Evolutionary conservation across 2,329 filamentous ascomycete genomes (phyloP), one percentile per base, ranked within the genome.

Genomic region (Aspergillus texensis): DNA sequence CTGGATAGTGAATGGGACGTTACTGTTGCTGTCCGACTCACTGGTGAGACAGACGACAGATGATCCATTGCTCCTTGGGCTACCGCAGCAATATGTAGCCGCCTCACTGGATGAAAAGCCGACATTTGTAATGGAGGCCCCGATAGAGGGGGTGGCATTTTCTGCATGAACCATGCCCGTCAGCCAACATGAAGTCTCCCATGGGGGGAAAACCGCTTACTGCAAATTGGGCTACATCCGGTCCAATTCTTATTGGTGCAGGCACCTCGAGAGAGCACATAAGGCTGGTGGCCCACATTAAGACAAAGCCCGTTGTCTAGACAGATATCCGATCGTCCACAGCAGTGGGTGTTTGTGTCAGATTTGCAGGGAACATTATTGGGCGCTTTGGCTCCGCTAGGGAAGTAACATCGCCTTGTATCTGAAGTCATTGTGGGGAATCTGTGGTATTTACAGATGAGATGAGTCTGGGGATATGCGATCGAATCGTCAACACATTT

Each of bases 231-330:
- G 45, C 71, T 72, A 26, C 66, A 67, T 5, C 65, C 52, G n/a
- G 64, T 67, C 74, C 75, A 77, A 14, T 66, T 65, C 26, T 70
- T 48, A 58, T 74, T 69, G 11, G 74, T 76, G 61, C 74, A 77
- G 8, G 57, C 66, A 1, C 71, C 73, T 32, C 73, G 68, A 4
- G 72, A 72, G 4, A 75, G 54, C 10, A 67, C 64, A 36, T 69
- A 75, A 1, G 72, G 72, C 30, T 68, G 66, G 21, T 75, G 70
- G 28, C 32, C 50, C 8, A 65, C 57, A 32, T 68, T 65, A 41
- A 74, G 57, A 58, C 74, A 77, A 30, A 72, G 68, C 6, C 74
- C 72, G 59, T 76, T 77, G 24, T 57, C 59, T 9, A 66, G 61
- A 53, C 75, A 77, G 55, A 76, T 66, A 21, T 67, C 66, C 10